These are phyloP conservation scores for Flaveria robusta DNA, from an alignment of 129 eudicot species.

Conservation along the genomic window DNA sequence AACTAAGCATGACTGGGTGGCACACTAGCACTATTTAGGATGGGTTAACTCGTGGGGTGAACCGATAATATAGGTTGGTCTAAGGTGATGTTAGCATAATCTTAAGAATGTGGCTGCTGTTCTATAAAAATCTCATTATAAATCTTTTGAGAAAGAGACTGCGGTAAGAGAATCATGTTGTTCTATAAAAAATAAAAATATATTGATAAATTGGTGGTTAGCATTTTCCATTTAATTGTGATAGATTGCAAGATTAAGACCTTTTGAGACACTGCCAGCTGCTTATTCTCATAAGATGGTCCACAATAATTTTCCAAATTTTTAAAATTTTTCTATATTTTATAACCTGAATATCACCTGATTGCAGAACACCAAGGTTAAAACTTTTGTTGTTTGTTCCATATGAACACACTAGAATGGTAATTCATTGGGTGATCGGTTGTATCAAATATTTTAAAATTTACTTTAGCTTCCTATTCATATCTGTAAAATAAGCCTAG, in stretches of 20 bases:
- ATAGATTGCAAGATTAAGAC: constrained; percentile 39
- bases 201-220: constrained; percentile 32
- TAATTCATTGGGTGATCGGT: constrained; percentile 25
- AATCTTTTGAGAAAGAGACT: constrained; percentile 3
- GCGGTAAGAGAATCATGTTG: constrained; percentile 12
- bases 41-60: neutral
- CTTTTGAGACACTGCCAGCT: constrained; percentile 43
- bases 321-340: neutral
- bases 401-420: constrained; percentile 13
- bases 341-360: constrained; percentile 10
- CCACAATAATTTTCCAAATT: constrained; percentile 23
- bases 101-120: neutral
- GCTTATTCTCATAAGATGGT: constrained; percentile 40
- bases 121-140: neutral
- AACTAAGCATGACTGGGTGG: no score
- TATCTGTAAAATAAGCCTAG: neutral
- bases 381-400: constrained; percentile 8
- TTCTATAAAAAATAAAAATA: neutral
- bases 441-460: neutral
- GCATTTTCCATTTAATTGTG: constrained; percentile 29
- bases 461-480: constrained; percentile 9
- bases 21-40: neutral
- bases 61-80: neutral
- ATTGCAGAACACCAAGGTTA: constrained; percentile 6
- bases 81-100: neutral